A percentile compares a stretch with the other conserved stretches of the same genome.
Conservation (phyloP, 1,139 yeast species). For the Pichia cactophila region DNA sequence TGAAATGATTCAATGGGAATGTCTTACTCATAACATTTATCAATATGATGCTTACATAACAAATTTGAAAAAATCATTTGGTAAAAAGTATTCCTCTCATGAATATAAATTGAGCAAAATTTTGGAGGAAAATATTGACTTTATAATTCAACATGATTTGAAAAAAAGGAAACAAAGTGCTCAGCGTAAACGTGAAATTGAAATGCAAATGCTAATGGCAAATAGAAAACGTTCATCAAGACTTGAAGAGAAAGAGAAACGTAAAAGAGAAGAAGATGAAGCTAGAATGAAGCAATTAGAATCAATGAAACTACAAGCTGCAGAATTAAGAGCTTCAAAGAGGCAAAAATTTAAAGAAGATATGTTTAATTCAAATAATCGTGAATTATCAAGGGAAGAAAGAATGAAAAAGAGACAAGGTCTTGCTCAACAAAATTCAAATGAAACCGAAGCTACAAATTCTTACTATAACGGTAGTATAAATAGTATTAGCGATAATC, state of each 20-base stretch:
- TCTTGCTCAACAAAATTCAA: background rate
- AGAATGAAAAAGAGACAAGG: conserved; percentile 32
- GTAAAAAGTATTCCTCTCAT: conserved; percentile 20
- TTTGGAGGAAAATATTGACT: conserved; percentile 22
- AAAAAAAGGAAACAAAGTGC: conserved; percentile 40
- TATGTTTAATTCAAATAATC: conserved; percentile 15
- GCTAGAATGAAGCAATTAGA: conserved; percentile 36
- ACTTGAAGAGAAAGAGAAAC: conserved; percentile 46
- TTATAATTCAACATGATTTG: conserved; percentile 29
- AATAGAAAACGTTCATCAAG: conserved; percentile 47
- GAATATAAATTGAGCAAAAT: conserved; percentile 20
- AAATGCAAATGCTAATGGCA: conserved; percentile 44
- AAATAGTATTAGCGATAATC: background rate
- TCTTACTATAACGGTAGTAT: background rate
- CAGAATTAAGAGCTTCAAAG: conserved; percentile 30
- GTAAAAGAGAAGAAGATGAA: conserved; percentile 38
- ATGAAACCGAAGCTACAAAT: background rate
- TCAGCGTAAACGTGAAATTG: conserved; percentile 43
- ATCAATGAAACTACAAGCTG: conserved; percentile 27
- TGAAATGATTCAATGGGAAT: conserved; percentile 37
- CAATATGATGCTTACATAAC: conserved; percentile 23
- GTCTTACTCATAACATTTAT: conserved; percentile 31
- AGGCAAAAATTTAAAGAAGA: conserved; percentile 34
- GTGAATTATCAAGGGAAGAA: conserved; percentile 33
- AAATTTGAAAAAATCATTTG: conserved; percentile 28